Evolutionary conservation across 2,329 filamentous ascomycete species (phyloP).

Genomic region (Pseudonectria foliicola): DNA sequence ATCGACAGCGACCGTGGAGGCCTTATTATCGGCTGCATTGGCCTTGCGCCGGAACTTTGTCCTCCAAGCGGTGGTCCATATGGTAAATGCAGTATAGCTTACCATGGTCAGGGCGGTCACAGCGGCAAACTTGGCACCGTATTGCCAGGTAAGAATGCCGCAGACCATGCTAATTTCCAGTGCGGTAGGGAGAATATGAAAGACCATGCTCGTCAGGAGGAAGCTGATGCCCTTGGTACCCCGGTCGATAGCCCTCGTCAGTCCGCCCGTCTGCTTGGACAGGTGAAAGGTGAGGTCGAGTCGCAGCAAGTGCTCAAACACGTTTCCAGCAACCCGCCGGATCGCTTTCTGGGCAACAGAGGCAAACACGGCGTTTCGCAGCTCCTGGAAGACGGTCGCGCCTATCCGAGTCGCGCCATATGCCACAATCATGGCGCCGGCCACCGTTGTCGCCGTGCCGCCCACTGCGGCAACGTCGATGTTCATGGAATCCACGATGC

Average conservation of each 20-base stretch:
- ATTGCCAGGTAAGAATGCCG: slow-evolving; percentile 93
- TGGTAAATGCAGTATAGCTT: slow-evolving; percentile 93
- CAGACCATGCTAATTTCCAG: slow-evolving; percentile 94
- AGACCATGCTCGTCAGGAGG: slow-evolving; percentile 94
- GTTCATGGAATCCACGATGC: slow-evolving; percentile 96
- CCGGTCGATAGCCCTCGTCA: slow-evolving; percentile 90
- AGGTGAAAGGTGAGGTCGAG: slow-evolving; percentile 93
- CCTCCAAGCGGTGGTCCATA: slow-evolving; percentile 91
- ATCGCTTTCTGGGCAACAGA: slow-evolving; percentile 97
- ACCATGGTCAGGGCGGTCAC: slow-evolving; percentile 90
- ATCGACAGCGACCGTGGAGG: slow-evolving; percentile 91
- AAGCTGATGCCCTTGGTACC: slow-evolving; percentile 99
- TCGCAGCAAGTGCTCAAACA: slow-evolving; percentile 82
- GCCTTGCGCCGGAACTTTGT: slow-evolving; percentile 94
- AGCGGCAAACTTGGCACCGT: slow-evolving; percentile 82
- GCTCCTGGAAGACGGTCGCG: slow-evolving; percentile 82
- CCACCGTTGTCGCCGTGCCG: slow-evolving; percentile 83
- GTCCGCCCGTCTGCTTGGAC: slow-evolving; percentile 84
- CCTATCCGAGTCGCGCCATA: slow-evolving; percentile 87
- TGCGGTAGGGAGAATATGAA: slow-evolving; percentile 89
- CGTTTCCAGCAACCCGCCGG: slow-evolving; percentile 79
- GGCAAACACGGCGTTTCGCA: slow-evolving; percentile 93
- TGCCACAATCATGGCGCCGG: slow-evolving; percentile 86
- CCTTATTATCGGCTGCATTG: slow-evolving; percentile 93
- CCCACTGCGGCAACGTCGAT: slow-evolving; percentile 80